A percentile compares a stretch with the other conserved stretches of the same genome.
Evolutionary conservation across 2,329 filamentous ascomycete genomes (phyloP).

Genomic region (Claviceps humidiphila): DNA sequence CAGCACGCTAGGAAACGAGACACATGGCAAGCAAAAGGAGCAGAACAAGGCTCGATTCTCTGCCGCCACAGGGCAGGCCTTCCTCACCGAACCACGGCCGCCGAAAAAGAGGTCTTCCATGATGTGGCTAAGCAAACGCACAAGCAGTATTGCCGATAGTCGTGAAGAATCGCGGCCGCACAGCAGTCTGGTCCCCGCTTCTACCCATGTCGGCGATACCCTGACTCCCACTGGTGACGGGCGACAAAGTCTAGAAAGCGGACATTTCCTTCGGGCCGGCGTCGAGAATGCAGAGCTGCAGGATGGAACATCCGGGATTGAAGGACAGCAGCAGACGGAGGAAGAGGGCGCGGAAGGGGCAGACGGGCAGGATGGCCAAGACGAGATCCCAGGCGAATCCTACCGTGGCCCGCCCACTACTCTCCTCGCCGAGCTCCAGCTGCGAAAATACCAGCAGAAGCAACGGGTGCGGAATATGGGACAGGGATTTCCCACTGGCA

Average conservation of each 20-base stretch:
- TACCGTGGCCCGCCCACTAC: constrained; percentile 73
- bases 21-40: constrained; percentile 53
- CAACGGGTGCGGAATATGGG: constrained; percentile 54
- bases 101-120: constrained; percentile 36
- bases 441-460: constrained; percentile 82
- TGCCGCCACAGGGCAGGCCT: constrained; percentile 12
- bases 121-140: constrained; percentile 32
- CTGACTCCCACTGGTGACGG: background rate
- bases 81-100: constrained; percentile 12
- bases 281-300: constrained; percentile 16
- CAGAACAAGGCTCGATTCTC: constrained; percentile 23
- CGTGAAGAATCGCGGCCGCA: constrained; percentile 15
- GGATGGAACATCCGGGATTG: background rate
- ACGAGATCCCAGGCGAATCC: constrained; percentile 28
- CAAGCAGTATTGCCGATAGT: constrained; percentile 15
- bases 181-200: constrained; percentile 13
- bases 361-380: constrained; percentile 16
- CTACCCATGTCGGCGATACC: constrained; percentile 9
- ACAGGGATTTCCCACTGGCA: constrained; percentile 54
- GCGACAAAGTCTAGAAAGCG: constrained; percentile 2
- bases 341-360: constrained; percentile 31
- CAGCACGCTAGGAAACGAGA: constrained; percentile 59
- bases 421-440: constrained; percentile 77
- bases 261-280: constrained; percentile 6
- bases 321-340: constrained; percentile 16